A percentile compares a stretch with the other conserved stretches of the same genome.
These are phyloP conservation scores for Neofusicoccum cordaticola DNA, from an alignment of 2,329 filamentous ascomycete species.

Conservation along the genomic window DNA sequence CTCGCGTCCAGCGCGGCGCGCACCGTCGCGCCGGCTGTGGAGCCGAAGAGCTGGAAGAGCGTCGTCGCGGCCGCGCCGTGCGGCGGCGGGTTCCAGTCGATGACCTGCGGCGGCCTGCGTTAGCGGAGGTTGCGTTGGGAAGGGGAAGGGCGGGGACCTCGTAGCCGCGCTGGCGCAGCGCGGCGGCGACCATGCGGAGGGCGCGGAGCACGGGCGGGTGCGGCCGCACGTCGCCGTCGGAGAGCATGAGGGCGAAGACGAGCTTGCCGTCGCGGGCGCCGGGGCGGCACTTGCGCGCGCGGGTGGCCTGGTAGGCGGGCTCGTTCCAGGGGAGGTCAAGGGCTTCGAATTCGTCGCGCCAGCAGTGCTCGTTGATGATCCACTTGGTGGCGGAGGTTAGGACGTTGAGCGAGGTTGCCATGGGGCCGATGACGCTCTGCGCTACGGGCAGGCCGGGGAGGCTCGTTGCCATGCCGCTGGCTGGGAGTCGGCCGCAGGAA, in stretches of 20 bases:
- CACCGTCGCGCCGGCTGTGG: not conserved
- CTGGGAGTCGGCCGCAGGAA: slow-evolving; percentile 17
- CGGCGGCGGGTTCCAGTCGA: slow-evolving; percentile 19
- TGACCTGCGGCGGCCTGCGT: not conserved
- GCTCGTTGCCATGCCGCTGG: slow-evolving; percentile 20
- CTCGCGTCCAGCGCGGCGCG: slow-evolving; percentile 21
- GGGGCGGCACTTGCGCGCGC: not conserved
- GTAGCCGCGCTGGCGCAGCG: not conserved
- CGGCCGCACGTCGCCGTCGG: slow-evolving; percentile 18
- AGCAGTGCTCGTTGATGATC: slow-evolving; percentile 18
- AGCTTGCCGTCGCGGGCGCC: slow-evolving; percentile 19
- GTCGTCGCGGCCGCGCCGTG: slow-evolving; percentile 20
- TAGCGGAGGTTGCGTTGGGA: not conserved
- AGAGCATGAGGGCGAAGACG: slow-evolving; percentile 21
- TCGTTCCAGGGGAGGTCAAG: slow-evolving; percentile 48
- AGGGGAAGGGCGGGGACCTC: not conserved
- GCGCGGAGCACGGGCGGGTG: slow-evolving; percentile 19
- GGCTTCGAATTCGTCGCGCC: slow-evolving; percentile 36
- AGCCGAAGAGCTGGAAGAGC: slow-evolving; percentile 17
- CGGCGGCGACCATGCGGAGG: not conserved
- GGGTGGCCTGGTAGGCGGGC: not conserved
- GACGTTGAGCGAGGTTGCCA: slow-evolving; percentile 9
- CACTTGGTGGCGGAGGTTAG: slow-evolving; percentile 9
- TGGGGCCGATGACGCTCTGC: slow-evolving; percentile 19
- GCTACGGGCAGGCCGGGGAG: slow-evolving; percentile 21